Percentiles rank a stretch among this genome's conserved stretches.
phyloP scores from a whole-genome alignment of 768 basidiomycete species.

The Mycena latifolia region DNA sequence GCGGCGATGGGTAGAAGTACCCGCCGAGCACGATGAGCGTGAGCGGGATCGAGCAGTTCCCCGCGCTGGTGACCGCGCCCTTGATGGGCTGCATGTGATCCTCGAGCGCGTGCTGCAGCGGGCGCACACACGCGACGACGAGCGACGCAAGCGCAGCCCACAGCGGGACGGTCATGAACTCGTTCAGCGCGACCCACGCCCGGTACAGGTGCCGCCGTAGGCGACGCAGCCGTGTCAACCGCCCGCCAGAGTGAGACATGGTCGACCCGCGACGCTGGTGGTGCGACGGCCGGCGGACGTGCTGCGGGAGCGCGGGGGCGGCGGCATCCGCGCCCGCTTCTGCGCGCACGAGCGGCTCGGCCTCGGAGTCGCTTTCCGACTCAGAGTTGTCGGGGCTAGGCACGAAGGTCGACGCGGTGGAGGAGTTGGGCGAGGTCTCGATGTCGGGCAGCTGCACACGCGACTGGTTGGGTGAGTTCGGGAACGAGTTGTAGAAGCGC shows the following conservation, averaged over 20 bases:
- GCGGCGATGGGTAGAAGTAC: conserved; percentile 77
- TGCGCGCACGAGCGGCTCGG: conserved; percentile 13
- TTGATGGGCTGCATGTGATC: conserved; percentile 74
- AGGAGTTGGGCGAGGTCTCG: conserved; percentile 37
- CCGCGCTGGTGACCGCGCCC: conserved; percentile 74
- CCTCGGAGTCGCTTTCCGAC: conserved; percentile 41
- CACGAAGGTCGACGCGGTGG: conserved; percentile 32
- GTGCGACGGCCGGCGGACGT: conserved; percentile 14
- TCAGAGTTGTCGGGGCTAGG: conserved; percentile 39
- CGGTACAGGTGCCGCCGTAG: conserved; percentile 41
- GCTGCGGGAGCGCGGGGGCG: conserved; percentile 5
- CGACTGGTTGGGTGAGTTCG: conserved; percentile 65
- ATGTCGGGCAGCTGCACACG: conserved; percentile 47
- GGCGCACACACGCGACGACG: conserved; percentile 80
- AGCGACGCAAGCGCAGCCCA: conserved; percentile 84
- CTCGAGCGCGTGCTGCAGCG: conserved; percentile 80
- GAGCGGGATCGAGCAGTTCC: conserved; percentile 87
- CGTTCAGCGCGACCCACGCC: conserved; percentile 59
- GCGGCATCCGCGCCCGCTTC: too few relatives aligned
- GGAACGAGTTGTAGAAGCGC: conserved; percentile 75
- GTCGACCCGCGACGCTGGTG: conserved; percentile 24
- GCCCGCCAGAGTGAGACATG: conserved; percentile 11
- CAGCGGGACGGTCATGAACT: conserved; percentile 92
- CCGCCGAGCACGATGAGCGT: conserved; percentile 94
- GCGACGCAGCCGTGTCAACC: conserved; percentile 35